phyloP scores from a whole-genome alignment of 805 yeast species.

The Nakazawaea holstii region DNA sequence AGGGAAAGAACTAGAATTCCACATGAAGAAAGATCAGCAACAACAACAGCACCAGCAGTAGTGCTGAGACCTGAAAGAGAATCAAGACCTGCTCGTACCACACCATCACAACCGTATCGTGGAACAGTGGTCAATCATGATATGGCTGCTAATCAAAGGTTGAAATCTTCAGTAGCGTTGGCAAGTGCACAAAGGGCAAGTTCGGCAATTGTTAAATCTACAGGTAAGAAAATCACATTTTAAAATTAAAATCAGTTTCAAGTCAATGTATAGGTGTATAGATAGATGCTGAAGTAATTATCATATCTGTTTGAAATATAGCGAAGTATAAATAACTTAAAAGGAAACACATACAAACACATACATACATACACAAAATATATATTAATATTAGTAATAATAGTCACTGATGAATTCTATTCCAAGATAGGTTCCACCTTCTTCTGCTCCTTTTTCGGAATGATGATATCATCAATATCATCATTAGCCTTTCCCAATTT shows the following conservation, averaged over 20 bases:
- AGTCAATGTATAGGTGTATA: neutral
- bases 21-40: slow-evolving; percentile 9
- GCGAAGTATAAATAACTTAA: too few relatives aligned
- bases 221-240: slow-evolving; percentile 82
- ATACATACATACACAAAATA: too few relatives aligned
- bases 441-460: slow-evolving; percentile 12
- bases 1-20: slow-evolving; percentile 7
- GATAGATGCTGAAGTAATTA: too few relatives aligned
- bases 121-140: slow-evolving; percentile 18
- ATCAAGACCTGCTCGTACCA: slow-evolving; percentile 14
- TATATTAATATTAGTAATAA: too few relatives aligned
- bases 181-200: slow-evolving; percentile 86
- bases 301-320: too few relatives aligned
- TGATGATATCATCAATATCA: slow-evolving; percentile 13
- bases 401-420: too few relatives aligned
- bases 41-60: slow-evolving; percentile 2
- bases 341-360: too few relatives aligned
- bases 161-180: slow-evolving; percentile 77
- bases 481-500: slow-evolving; percentile 9
- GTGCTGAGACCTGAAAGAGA: slow-evolving; percentile 8
- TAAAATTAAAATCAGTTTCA: slow-evolving; percentile 36
- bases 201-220: slow-evolving; percentile 81
- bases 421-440: neutral
- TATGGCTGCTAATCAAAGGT: slow-evolving; percentile 36
- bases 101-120: slow-evolving; percentile 12